phyloP scores from a whole-genome alignment of 2,329 filamentous ascomycete species.

The Xylogone sp. region DNA sequence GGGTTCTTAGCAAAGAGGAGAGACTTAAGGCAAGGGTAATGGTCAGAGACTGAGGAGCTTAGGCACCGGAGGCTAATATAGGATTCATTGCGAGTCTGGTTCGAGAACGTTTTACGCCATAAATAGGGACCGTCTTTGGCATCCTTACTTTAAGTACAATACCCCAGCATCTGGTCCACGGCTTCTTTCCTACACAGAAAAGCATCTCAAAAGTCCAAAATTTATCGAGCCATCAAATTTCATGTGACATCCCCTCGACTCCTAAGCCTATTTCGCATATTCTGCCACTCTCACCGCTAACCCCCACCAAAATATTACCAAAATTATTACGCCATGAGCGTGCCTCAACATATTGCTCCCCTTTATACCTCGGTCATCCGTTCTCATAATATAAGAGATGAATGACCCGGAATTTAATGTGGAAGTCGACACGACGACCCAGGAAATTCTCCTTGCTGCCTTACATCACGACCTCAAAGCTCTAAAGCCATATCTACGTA shows the following conservation, averaged over 20 bases:
- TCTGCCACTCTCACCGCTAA: background rate
- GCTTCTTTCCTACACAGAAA: no score
- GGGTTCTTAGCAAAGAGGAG: conserved; percentile 72
- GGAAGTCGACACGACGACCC: conserved; percentile 30
- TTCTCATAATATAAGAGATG: conserved; percentile 14
- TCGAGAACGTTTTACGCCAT: background rate
- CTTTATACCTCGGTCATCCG: background rate
- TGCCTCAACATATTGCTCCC: background rate
- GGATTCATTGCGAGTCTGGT: background rate
- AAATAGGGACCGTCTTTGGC: background rate
- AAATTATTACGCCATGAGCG: background rate
- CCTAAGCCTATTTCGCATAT: background rate
- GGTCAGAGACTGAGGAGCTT: conserved; percentile 36
- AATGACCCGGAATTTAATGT: conserved; percentile 22
- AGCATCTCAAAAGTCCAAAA: background rate
- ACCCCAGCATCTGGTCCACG: no score
- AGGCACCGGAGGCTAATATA: background rate
- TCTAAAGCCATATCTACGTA: conserved; percentile 27
- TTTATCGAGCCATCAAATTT: background rate
- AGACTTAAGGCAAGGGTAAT: conserved; percentile 67
- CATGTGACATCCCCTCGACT: background rate
- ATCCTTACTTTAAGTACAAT: no score
- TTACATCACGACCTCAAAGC: conserved; percentile 50
- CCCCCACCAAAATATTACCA: background rate
- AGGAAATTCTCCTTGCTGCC: conserved; percentile 63